phyloP scores from a whole-genome alignment of 2,329 filamentous ascomycete genomes.

The Fusarium anguioides region DNA sequence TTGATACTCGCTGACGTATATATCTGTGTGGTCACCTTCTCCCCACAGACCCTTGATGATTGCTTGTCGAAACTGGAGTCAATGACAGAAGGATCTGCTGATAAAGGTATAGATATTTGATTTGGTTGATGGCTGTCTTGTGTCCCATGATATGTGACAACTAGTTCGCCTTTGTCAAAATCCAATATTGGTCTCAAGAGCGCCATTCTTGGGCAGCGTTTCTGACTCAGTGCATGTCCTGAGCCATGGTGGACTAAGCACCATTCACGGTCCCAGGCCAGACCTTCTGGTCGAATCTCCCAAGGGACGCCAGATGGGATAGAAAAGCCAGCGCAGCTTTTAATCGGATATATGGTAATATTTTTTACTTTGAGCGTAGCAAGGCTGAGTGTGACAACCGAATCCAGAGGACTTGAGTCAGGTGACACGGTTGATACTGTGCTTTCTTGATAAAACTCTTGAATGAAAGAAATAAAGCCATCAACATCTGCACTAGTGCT shows the following conservation, averaged over 20 bases:
- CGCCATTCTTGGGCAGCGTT: constrained; percentile 88
- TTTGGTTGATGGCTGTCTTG: constrained; percentile 39
- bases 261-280: constrained; percentile 97
- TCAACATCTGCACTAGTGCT: constrained; percentile 81
- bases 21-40: constrained; percentile 75
- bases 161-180: constrained; percentile 72
- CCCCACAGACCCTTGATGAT: constrained; percentile 83
- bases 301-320: constrained; percentile 74
- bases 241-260: constrained; percentile 90
- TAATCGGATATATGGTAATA: constrained; percentile 88
- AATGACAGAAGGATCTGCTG: constrained; percentile 71
- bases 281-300: constrained; percentile 83
- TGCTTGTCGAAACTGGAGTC: constrained; percentile 53
- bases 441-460: constrained; percentile 64
- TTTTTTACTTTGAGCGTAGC: constrained; percentile 61
- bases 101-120: constrained; percentile 70
- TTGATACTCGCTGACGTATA: constrained; percentile 76
- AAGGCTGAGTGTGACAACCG: not conserved
- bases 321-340: constrained; percentile 86
- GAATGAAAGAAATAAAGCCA: constrained; percentile 75
- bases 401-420: not conserved
- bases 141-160: constrained; percentile 63
- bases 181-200: constrained; percentile 82
- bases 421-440: not conserved
- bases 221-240: constrained; percentile 86